Base-by-base conservation (phyloP, 2,329 filamentous ascomycete species). In the Alternaria conjuncta region DNA sequence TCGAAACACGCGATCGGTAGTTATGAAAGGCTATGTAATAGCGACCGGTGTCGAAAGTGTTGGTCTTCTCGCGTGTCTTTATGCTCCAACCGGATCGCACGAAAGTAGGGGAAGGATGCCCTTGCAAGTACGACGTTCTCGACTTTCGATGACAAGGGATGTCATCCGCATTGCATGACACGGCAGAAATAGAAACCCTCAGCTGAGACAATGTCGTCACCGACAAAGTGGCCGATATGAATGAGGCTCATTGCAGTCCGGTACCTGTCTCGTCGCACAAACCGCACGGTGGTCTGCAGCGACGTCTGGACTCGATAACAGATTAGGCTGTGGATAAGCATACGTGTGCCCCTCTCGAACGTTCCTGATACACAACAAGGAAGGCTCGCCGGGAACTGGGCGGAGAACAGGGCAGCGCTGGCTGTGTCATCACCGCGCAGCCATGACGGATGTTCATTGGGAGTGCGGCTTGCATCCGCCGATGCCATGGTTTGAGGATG, bases 381-480 rank as follows among this genome's bases (percentile, higher is more conserved):
- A 65, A 67, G 46, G 55, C 45, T 46, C 54, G 60, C 67, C 60
- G 57, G 59, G 47, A 53, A 46, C 61, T 64, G 61, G 63, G 64
- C 64, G 61, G 57, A 60, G 54, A 51, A 51, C 68, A 58, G 65
- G 67, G 66, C 67, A 67, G 67, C 20, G 30, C 46, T 28, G 46
- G 67, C 66, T 63, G 65, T 65, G 69, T 70, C 72, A 67, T 70
- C 67, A 68, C 51, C 56, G 64, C 67, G 67, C 72, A 71, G 70
- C 70, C 64, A 78, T 76, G 72, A 74, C 73, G 74, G 68, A 66
- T 68, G 68, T 61, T 65, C 68, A 64, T 67, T 66, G 66, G 65
- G 60, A 57, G 65, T 55, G 63, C 68, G 64, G 73, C 70, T 68
- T 68, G 65, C 65, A 57, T 63, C 69, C 64, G 68, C 70, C 72